phyloP scores from a whole-genome alignment of 345 rosid genomes.

The Rhodamnia rubescens region DNA sequence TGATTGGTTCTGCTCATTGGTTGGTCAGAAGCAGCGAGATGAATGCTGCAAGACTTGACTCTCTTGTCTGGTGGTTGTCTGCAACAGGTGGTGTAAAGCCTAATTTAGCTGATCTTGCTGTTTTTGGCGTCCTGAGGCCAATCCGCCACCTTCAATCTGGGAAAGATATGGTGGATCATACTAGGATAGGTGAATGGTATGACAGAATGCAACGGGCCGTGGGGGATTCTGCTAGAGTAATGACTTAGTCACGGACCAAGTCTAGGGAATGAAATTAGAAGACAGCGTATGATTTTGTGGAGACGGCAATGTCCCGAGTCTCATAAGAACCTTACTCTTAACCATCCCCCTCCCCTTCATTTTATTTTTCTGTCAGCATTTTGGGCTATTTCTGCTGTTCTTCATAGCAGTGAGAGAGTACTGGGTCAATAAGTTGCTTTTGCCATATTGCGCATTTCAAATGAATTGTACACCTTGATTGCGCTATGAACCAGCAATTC shows the following conservation, averaged over 20 bases:
- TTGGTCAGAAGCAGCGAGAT: background rate
- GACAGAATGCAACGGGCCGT: conserved; percentile 60
- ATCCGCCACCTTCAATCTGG: conserved; percentile 70
- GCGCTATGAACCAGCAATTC: background rate
- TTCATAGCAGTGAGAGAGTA: background rate
- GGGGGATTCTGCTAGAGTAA: conserved; percentile 50
- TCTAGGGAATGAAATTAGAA: background rate
- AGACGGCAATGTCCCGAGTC: background rate
- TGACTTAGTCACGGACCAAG: background rate
- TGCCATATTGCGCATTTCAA: background rate
- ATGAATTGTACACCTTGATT: background rate
- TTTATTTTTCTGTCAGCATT: background rate
- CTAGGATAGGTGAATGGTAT: conserved; percentile 81
- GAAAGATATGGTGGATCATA: conserved; percentile 84
- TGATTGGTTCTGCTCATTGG: background rate
- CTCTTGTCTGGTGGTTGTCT: background rate
- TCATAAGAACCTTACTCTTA: background rate
- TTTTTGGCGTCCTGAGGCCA: conserved; percentile 87
- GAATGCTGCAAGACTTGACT: background rate
- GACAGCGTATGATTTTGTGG: rapidly evolving
- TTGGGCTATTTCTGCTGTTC: background rate
- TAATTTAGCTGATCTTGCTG: conserved; percentile 88
- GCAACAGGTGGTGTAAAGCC: conserved; percentile 68
- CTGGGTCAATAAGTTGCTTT: background rate
- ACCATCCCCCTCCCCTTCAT: too few relatives aligned